phyloP scores from a whole-genome alignment of 768 basidiomycete species.

The Naganishia antarctica region DNA sequence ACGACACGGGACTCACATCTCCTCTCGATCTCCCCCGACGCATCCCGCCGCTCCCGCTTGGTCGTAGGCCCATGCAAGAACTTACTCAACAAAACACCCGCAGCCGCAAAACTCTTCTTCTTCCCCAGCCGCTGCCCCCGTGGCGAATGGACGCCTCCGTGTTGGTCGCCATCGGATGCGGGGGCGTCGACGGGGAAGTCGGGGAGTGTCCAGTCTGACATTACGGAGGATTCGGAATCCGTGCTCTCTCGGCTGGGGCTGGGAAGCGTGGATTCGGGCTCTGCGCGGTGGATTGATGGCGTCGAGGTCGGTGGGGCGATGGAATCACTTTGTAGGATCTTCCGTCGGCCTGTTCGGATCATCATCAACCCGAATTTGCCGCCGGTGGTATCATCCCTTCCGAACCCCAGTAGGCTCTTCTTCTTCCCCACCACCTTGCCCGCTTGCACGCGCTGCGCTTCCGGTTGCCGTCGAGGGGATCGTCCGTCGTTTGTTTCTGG shows the following conservation, averaged over 20 bases:
- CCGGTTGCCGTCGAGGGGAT: no score
- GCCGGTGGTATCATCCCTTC: no score
- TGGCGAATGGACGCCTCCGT: no score
- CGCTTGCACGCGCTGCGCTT: background rate
- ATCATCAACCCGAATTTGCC: no score
- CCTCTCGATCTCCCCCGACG: background rate
- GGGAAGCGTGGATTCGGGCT: no score
- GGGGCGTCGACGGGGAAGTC: no score
- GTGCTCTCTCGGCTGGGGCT: background rate
- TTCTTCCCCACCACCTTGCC: background rate
- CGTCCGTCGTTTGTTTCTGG: background rate
- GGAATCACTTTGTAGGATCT: no score
- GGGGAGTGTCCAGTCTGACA: conserved; percentile 25
- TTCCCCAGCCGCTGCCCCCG: no score
- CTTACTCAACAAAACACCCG: conserved; percentile 22
- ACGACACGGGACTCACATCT: background rate
- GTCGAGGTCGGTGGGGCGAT: no score
- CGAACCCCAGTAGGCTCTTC: background rate
- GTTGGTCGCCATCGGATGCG: no score
- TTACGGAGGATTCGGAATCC: conserved; percentile 9
- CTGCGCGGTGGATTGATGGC: no score
- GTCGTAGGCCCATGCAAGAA: conserved; percentile 12
- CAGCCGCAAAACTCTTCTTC: conserved; percentile 25
- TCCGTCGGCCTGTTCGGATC: no score
- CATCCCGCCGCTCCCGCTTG: conserved; percentile 13